phyloP scores from a whole-genome alignment of 116 monocot genomes.

The Trichopus zeylanicus region DNA sequence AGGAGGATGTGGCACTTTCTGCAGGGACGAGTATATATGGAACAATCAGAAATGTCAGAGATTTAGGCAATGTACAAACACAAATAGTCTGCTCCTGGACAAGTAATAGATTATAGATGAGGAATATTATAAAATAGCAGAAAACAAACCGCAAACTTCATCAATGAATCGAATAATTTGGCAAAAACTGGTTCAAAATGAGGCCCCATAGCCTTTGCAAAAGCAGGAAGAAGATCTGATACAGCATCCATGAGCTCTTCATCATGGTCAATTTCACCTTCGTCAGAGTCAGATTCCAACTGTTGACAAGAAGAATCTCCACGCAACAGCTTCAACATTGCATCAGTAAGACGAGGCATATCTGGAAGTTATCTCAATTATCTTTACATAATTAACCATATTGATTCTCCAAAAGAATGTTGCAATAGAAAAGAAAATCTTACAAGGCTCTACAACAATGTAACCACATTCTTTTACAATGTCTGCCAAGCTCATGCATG shows the following conservation, averaged over 20 bases:
- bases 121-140: neutral
- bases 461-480: conserved; percentile 72
- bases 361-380: conserved; percentile 25
- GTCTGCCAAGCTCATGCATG: conserved; percentile 64
- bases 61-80: no score
- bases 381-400: neutral
- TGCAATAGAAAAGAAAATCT: conserved; percentile 3
- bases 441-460: conserved; percentile 49
- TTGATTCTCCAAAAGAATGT: neutral
- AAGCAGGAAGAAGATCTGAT: conserved; percentile 93
- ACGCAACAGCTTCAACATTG: conserved; percentile 60
- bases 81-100: no score
- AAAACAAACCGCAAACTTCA: conserved; percentile 82
- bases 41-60: no score
- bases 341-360: conserved; percentile 67
- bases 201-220: conserved; percentile 86
- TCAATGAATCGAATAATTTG: conserved; percentile 77
- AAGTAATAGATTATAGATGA: no score
- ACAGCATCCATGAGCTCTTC: conserved; percentile 98
- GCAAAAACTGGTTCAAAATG: conserved; percentile 75
- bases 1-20: conserved; percentile 78
- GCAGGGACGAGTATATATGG: no score
- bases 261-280: conserved; percentile 71
- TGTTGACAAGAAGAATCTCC: conserved; percentile 61
- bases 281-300: conserved; percentile 60